Conservation (phyloP, 192 early-diverging fungal species). For the Spinellus fusiger region DNA sequence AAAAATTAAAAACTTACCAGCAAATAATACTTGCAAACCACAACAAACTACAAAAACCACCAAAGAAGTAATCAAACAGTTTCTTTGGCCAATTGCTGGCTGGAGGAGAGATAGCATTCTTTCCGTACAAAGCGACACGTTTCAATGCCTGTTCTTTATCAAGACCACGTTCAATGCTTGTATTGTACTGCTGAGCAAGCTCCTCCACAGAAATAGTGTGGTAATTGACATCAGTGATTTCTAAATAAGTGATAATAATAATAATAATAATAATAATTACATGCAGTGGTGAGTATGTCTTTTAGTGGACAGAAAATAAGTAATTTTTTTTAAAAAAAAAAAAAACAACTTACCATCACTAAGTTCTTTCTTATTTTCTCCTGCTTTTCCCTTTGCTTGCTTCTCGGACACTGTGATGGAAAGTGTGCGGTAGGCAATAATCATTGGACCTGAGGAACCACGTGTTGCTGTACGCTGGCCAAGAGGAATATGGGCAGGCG, state of each 20-base stretch:
- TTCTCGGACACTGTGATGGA: constrained; percentile 41
- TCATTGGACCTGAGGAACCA: constrained; percentile 7
- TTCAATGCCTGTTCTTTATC: constrained; percentile 24
- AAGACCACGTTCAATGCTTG: constrained; percentile 30
- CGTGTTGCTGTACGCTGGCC: not conserved
- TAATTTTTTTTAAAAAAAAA: not conserved
- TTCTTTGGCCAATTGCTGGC: constrained; percentile 34
- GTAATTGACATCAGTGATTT: constrained; percentile 33
- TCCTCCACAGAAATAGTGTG: constrained; percentile 40
- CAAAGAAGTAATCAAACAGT: constrained; percentile 49
- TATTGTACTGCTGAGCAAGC: constrained; percentile 34
- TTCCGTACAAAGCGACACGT: constrained; percentile 33
- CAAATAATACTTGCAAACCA: constrained; percentile 65
- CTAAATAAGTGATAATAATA: constrained; percentile 8
- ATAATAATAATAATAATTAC: not conserved
- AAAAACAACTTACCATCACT: constrained; percentile 19
- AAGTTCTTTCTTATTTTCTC: constrained; percentile 9
- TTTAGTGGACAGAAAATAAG: not conserved
- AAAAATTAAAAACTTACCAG: constrained; percentile 11
- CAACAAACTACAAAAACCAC: constrained; percentile 65
- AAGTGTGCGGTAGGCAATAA: constrained; percentile 43
- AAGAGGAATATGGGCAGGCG: not conserved
- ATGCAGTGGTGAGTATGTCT: too few relatives aligned
- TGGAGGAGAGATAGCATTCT: constrained; percentile 35
- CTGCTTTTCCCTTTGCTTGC: constrained; percentile 11